phyloP scores from a whole-genome alignment of 2,329 filamentous ascomycete species.

The Aureobasidium sp. region DNA sequence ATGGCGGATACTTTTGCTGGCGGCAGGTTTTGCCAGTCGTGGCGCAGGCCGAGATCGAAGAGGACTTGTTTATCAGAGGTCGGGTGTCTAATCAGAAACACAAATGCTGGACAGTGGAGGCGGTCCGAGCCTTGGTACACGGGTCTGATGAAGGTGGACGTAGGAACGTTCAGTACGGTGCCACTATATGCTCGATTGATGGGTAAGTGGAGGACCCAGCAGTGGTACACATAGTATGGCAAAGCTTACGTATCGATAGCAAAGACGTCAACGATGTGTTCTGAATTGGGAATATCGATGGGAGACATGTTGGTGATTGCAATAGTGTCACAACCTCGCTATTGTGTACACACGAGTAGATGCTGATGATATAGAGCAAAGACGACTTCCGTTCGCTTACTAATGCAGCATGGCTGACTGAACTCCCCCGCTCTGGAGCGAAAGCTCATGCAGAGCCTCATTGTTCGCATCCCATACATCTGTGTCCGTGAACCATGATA shows the following conservation, averaged over 20 bases:
- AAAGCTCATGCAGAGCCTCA: neutral
- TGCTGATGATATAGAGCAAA: neutral
- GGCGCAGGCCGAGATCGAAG: conserved; percentile 43
- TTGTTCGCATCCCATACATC: neutral
- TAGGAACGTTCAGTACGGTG: conserved; percentile 21
- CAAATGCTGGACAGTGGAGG: conserved; percentile 36
- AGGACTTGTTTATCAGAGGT: conserved; percentile 33
- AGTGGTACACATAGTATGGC: too few species aligned
- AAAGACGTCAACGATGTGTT: neutral
- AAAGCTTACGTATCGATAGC: neutral
- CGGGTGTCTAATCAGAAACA: conserved; percentile 43
- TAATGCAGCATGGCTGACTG: neutral
- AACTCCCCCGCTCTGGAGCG: neutral
- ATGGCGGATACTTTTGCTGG: conserved; percentile 24
- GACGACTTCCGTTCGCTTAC: neutral
- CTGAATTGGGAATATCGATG: neutral
- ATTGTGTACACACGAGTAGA: neutral
- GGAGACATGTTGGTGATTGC: neutral
- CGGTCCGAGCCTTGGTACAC: conserved; percentile 33
- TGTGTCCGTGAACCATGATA: neutral
- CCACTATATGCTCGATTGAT: neutral
- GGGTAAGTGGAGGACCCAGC: too few species aligned
- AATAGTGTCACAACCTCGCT: neutral
- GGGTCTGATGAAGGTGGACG: conserved; percentile 30
- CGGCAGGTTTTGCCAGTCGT: conserved; percentile 39